Evolutionary conservation across 1,139 yeast species (phyloP), one percentile per base, ranked within the genome.

Genomic region (Hyphopichia fennica): DNA sequence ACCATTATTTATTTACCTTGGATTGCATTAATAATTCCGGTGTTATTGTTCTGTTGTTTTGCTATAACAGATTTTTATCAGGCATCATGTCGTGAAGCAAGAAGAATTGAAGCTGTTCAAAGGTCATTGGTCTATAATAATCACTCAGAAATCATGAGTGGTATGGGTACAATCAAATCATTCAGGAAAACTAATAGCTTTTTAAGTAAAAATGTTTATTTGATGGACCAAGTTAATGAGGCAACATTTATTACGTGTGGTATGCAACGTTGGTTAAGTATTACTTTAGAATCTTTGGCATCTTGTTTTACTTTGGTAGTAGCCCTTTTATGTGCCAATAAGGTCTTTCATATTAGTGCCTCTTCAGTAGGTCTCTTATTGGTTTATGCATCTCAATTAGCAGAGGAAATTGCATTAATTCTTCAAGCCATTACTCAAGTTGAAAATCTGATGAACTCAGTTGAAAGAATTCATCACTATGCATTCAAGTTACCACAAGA

Each of bases 401-500:
- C 60, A 20, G 62, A 62, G 3, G 51, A 54, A 43, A 51, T 62
- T 35, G 54, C 65, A 10, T 53, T 60, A 47, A 50, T 61, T n/a
- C 54, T 62, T 17, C 48, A 63, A 40, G 48, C 62, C 30, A 54
- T 53, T 57, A 62, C 67, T 3, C 57, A 54, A 43, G 62, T 60
- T 29, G 66, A 62, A 41, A 61, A 54, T 37, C 62, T 60, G 40
- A 61, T 62, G 66, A 62, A 62, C 45, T 54, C 63, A 2, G 65
- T 57, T n/a, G 66, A 62, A 42, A 53, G 67, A 46, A 50, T 62
- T 38, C 53, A 54, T 44, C 51, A 59, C 20, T 62, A 62, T 41
- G 62, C 65, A 0, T 53, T 52, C 42, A 40, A 52, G 25, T 57
- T 85, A 37, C 83, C 81, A 0, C 79, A 75, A 49, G 95, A 85